A percentile compares a stretch with the other conserved stretches of the same genome.
Evolutionary conservation across 768 basidiomycete genomes (phyloP).

Genomic region (Macrolepiota albuminosa): DNA sequence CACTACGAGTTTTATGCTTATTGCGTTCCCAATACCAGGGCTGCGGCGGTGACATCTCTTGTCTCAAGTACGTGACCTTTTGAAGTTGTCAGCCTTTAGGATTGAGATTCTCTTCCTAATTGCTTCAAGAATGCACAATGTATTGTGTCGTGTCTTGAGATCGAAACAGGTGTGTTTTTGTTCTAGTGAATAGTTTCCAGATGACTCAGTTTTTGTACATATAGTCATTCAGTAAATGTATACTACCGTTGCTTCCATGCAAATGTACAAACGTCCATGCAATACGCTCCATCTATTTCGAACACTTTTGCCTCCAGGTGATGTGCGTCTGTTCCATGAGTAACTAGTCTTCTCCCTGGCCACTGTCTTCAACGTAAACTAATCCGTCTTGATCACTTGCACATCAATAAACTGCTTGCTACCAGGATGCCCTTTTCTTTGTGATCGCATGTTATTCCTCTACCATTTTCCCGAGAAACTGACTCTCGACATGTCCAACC

Average conservation of each 20-base stretch:
- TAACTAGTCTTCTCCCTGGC: neutral
- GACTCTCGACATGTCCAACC: neutral
- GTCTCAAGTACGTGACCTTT: too few relatives aligned
- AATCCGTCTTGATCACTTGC: neutral
- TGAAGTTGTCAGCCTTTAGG: too few relatives aligned
- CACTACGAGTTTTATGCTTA: too few relatives aligned
- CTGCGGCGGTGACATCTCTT: too few relatives aligned
- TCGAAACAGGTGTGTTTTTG: neutral
- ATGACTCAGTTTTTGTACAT: neutral
- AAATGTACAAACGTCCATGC: neutral
- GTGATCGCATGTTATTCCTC: neutral
- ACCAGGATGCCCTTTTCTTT: neutral
- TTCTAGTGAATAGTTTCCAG: neutral
- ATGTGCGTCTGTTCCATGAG: neutral
- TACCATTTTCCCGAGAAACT: neutral
- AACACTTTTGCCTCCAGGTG: neutral
- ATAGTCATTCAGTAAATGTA: neutral
- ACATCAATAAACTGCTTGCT: neutral
- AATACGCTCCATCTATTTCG: neutral
- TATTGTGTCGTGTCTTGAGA: too few relatives aligned
- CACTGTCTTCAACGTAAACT: neutral
- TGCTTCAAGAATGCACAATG: neutral
- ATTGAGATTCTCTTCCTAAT: too few relatives aligned
- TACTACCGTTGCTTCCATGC: neutral
- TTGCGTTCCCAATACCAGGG: too few relatives aligned